A percentile compares a stretch with the other conserved stretches of the same genome.
phyloP scores from a whole-genome alignment of 2,329 filamentous ascomycete species.

The Fusarium chuoi region DNA sequence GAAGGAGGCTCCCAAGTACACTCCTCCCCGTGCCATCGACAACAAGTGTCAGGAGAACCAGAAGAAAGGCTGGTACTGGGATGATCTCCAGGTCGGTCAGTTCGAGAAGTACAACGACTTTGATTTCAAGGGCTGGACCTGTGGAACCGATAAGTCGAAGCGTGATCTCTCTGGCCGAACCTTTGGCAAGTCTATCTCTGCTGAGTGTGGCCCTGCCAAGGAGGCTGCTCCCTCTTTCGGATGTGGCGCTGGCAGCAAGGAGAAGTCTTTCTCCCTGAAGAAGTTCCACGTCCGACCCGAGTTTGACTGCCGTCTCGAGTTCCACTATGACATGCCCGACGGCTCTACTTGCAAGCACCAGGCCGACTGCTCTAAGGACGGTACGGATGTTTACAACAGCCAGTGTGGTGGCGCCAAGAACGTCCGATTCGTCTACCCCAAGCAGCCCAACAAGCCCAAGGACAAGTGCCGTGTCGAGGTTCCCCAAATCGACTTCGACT shows the following conservation, averaged over 20 bases:
- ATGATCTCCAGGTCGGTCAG: conserved; percentile 66
- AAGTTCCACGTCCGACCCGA: conserved; percentile 78
- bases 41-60: conserved; percentile 82
- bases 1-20: conserved; percentile 61
- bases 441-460: conserved; percentile 63
- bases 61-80: conserved; percentile 77
- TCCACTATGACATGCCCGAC: conserved; percentile 88
- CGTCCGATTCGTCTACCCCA: conserved; percentile 76
- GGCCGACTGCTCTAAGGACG: conserved; percentile 71
- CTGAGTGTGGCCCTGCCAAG: conserved; percentile 59
- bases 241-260: conserved; percentile 46
- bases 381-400: conserved; percentile 79
- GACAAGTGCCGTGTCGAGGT: conserved; percentile 76
- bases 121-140: conserved; percentile 77
- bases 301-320: conserved; percentile 81
- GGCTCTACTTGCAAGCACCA: conserved; percentile 85
- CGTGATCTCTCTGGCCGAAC: conserved; percentile 66
- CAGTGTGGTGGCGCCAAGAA: conserved; percentile 93
- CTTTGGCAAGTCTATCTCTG: conserved; percentile 70
- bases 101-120: conserved; percentile 78
- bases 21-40: conserved; percentile 76
- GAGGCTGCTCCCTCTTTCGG: conserved; percentile 68
- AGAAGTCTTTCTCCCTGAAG: conserved; percentile 74
- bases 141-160: conserved; percentile 67
- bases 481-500: conserved; percentile 81